Evolutionary conservation across 2,329 filamentous ascomycete genomes (phyloP).

Genomic region (Beauveria sp.): DNA sequence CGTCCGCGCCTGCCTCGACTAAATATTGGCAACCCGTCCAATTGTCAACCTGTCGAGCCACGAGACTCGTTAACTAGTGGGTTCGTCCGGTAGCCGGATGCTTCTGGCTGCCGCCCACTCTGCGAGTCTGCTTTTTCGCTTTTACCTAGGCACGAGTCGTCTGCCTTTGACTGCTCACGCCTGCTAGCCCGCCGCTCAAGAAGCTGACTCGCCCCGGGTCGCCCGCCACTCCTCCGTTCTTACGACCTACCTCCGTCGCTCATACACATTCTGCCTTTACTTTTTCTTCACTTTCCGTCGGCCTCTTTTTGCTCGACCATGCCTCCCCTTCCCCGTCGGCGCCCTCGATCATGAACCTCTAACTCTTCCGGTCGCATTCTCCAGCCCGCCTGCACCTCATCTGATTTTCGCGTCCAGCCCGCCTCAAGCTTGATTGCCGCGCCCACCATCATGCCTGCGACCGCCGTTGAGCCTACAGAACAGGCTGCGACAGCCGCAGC

Average conservation of each 20-base stretch:
- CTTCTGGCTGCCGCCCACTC: neutral
- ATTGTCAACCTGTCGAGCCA: neutral
- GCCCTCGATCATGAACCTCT: conserved; percentile 1
- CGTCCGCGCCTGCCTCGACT: neutral
- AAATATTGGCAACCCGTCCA: neutral
- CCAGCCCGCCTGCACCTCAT: neutral
- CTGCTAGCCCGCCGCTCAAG: conserved; percentile 1
- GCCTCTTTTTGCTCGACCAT: neutral
- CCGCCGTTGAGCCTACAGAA: conserved; percentile 9
- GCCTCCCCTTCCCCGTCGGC: neutral
- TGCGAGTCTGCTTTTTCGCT: neutral
- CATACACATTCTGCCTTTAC: neutral
- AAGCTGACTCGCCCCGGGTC: conserved; percentile 11
- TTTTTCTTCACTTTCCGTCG: neutral
- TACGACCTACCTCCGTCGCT: neutral
- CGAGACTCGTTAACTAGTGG: neutral
- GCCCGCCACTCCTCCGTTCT: neutral
- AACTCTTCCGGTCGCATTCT: neutral
- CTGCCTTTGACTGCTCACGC: neutral
- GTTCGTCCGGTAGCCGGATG: conserved; percentile 9
- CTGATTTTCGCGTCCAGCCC: neutral
- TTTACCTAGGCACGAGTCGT: neutral
- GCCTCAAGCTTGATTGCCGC: neutral
- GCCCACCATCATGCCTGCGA: conserved; percentile 12
- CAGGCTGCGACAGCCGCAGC: conserved; percentile 10